These are phyloP conservation scores for Colletotrichum gloeosporioides DNA, from an alignment of 2,329 filamentous ascomycete species.

Conservation along the genomic window DNA sequence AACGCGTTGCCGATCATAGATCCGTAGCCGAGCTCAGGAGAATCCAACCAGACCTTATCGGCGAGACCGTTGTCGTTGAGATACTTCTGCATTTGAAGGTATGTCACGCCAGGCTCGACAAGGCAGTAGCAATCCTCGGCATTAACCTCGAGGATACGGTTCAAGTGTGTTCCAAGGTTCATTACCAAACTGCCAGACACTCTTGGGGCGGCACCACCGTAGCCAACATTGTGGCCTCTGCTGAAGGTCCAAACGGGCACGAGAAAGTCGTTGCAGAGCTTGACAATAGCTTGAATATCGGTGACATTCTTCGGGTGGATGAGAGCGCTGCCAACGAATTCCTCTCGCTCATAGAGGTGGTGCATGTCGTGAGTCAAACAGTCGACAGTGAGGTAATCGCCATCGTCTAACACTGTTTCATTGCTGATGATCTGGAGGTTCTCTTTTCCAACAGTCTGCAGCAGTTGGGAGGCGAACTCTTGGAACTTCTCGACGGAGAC, in stretches of 20 bases:
- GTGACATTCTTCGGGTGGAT: conserved; percentile 34
- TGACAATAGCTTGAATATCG: conserved; percentile 52
- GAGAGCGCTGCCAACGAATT: conserved; percentile 47
- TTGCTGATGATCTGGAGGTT: conserved; percentile 12
- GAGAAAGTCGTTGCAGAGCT: conserved; percentile 47
- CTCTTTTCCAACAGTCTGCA: background rate
- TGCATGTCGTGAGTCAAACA: conserved; percentile 36
- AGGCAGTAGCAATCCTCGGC: conserved; percentile 53
- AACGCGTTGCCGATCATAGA: conserved; percentile 50
- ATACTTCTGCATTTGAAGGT: conserved; percentile 55
- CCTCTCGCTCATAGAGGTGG: conserved; percentile 44
- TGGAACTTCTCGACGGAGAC: background rate
- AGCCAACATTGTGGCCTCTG: conserved; percentile 56
- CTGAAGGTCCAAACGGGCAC: conserved; percentile 56
- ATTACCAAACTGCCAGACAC: conserved; percentile 56
- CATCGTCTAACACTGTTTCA: background rate
- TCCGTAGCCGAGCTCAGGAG: conserved; percentile 46
- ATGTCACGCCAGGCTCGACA: conserved; percentile 62
- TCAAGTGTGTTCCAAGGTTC: conserved; percentile 59
- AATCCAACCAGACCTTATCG: conserved; percentile 46
- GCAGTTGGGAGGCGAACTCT: background rate
- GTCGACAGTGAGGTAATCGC: conserved; percentile 10
- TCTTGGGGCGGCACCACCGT: conserved; percentile 59
- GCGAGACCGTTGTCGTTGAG: conserved; percentile 44
- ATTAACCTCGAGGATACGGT: conserved; percentile 56